Evolutionary conservation across 345 rosid genomes (phyloP).

Genomic region (Raphanus sativus): DNA sequence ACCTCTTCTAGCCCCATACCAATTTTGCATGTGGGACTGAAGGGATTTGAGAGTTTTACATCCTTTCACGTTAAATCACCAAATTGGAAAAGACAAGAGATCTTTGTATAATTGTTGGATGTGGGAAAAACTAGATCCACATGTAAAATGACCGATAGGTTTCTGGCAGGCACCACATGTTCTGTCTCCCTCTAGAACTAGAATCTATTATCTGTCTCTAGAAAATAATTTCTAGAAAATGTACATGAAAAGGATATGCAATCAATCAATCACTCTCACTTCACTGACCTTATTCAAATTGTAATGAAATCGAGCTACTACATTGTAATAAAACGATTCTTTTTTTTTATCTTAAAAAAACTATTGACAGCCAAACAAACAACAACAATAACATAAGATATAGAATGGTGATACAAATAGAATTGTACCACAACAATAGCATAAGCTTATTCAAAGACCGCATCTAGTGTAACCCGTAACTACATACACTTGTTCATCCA

Average conservation of each 20-base stretch:
- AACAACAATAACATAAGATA: too few species aligned
- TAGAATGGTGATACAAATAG: too few species aligned
- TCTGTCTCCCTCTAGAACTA: conserved; percentile 16
- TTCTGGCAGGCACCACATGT: conserved; percentile 9
- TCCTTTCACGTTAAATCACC: not conserved
- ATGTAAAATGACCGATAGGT: conserved; percentile 23
- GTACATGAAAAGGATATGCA: not conserved
- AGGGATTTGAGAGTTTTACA: not conserved
- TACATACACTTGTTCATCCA: too few species aligned
- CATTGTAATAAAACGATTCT: not conserved
- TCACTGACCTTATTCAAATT: not conserved
- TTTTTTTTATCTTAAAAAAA: too few species aligned
- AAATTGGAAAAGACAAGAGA: conserved; percentile 32
- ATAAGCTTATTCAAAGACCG: too few species aligned
- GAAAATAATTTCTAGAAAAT: not conserved
- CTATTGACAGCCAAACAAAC: too few species aligned
- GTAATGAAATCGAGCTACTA: not conserved
- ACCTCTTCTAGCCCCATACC: conserved; percentile 24
- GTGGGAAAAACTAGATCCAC: conserved; percentile 35
- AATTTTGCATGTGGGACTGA: conserved; percentile 2
- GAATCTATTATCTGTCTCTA: conserved; percentile 16
- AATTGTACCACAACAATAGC: too few species aligned
- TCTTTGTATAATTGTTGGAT: conserved; percentile 21
- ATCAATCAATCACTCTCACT: not conserved
- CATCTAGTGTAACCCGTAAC: too few species aligned